phyloP scores from a whole-genome alignment of 495 filamentous ascomycete species.

The Hypomontagnella monticulosa region DNA sequence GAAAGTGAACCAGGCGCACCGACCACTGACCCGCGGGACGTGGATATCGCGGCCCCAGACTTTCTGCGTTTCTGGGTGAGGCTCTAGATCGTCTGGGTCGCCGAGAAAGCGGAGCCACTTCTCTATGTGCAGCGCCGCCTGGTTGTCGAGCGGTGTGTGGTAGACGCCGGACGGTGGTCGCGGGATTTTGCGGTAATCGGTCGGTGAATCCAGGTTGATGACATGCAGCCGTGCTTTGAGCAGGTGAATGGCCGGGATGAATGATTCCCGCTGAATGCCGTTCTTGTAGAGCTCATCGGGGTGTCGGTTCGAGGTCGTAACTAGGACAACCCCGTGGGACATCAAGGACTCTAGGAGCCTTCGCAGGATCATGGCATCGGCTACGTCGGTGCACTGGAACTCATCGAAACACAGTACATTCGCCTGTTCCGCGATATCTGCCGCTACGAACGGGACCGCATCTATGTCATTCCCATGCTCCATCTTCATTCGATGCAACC shows the following conservation, averaged over 20 bases:
- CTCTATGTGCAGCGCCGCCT: slow-evolving; percentile 81
- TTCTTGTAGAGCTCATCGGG: slow-evolving; percentile 97
- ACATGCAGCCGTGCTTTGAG: slow-evolving; percentile 83
- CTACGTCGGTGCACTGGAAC: slow-evolving; percentile 98
- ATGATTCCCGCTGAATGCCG: slow-evolving; percentile 93
- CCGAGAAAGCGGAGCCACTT: slow-evolving; percentile 96
- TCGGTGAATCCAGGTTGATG: slow-evolving; percentile 92
- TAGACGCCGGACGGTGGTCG: slow-evolving; percentile 94
- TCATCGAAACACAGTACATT: slow-evolving; percentile 97
- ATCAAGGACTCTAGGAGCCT: slow-evolving; percentile 88
- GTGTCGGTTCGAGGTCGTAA: slow-evolving; percentile 97
- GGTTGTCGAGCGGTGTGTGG: slow-evolving; percentile 78
- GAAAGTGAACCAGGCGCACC: slow-evolving; percentile 89
- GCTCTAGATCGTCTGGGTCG: slow-evolving; percentile 79
- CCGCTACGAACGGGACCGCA: slow-evolving; percentile 89
- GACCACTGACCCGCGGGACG: slow-evolving; percentile 87
- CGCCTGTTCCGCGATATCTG: slow-evolving; percentile 84
- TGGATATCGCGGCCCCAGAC: slow-evolving; percentile 94
- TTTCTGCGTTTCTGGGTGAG: slow-evolving; percentile 77
- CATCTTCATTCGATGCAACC: slow-evolving; percentile 90
- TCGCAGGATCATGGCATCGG: slow-evolving; percentile 97
- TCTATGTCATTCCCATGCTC: slow-evolving; percentile 89
- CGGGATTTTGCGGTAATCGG: slow-evolving; percentile 96
- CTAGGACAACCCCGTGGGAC: slow-evolving; percentile 94
- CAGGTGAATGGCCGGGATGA: slow-evolving; percentile 94